Percentiles rank a stretch among this genome's conserved stretches.
Conservation (phyloP, 768 basidiomycete genomes). For the Dioszegia crocea region DNA sequence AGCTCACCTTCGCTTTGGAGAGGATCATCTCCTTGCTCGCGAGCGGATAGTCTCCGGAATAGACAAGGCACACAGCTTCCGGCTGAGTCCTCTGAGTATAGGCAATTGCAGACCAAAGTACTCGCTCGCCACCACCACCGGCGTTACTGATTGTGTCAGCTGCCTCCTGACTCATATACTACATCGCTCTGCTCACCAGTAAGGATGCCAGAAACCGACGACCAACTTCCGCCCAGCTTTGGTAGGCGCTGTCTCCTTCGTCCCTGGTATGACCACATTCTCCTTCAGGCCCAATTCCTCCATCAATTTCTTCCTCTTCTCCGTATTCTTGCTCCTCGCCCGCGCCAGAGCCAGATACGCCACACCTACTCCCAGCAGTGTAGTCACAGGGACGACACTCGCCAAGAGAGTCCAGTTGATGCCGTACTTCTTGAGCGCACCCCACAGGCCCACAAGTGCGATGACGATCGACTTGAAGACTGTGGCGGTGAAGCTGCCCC, state of each 20-base stretch:
- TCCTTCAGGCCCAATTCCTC: conserved; percentile 26
- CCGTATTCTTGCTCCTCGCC: conserved; percentile 25
- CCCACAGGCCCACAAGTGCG: neutral
- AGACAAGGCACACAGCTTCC: conserved; percentile 67
- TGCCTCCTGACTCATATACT: conserved; percentile 1
- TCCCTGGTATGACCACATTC: conserved; percentile 25
- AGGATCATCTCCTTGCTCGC: conserved; percentile 76
- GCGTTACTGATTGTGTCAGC: conserved; percentile 67
- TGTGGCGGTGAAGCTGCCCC: conserved; percentile 15
- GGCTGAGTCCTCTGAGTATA: conserved; percentile 58
- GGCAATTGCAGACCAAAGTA: conserved; percentile 85
- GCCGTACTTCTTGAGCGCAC: conserved; percentile 15
- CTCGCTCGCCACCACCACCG: conserved; percentile 93
- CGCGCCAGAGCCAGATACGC: conserved; percentile 12
- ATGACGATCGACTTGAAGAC: conserved; percentile 9
- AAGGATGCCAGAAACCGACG: conserved; percentile 90
- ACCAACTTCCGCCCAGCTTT: conserved; percentile 46
- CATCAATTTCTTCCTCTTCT: conserved; percentile 27
- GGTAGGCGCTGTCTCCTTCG: conserved; percentile 22
- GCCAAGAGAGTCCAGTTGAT: conserved; percentile 36
- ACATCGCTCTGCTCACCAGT: conserved; percentile 62
- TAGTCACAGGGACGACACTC: conserved; percentile 35
- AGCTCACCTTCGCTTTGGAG: conserved; percentile 71
- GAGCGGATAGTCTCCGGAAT: conserved; percentile 74
- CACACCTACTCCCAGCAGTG: conserved; percentile 24